A percentile compares a stretch with the other conserved stretches of the same genome.
Conservation (phyloP, 1,139 yeast species). For the Trichomonascaceae sp. region DNA sequence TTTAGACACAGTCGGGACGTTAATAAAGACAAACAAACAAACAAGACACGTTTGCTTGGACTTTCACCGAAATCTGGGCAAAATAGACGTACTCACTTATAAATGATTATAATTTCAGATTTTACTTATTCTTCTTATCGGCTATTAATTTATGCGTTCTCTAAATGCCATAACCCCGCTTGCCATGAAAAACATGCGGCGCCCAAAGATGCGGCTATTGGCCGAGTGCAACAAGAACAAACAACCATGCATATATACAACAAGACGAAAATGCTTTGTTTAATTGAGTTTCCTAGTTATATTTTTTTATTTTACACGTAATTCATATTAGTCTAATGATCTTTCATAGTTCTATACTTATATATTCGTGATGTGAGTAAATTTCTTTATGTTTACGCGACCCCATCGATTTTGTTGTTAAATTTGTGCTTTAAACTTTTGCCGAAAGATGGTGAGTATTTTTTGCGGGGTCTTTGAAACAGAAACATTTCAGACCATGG, state of each 20-base stretch:
- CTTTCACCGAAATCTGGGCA: not conserved
- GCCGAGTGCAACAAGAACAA: not conserved
- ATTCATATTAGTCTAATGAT: too few relatives aligned
- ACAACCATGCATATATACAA: not conserved
- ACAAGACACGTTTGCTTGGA: not conserved
- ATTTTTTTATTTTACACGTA: not conserved
- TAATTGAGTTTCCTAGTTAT: not conserved
- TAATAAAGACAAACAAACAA: too few relatives aligned
- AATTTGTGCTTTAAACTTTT: not conserved
- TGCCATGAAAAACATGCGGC: not conserved
- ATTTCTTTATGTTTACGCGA: not conserved
- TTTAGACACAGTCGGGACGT: too few relatives aligned
- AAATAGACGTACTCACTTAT: not conserved
- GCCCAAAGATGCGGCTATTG: not conserved
- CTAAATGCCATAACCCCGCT: not conserved
- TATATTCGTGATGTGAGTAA: not conserved
- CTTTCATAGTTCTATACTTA: not conserved
- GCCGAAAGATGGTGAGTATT: too few relatives aligned
- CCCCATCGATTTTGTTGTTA: not conserved
- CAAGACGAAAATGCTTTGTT: not conserved
- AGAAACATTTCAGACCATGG: not conserved
- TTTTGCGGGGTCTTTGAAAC: not conserved
- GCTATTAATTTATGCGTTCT: not conserved
- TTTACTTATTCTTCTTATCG: not conserved
- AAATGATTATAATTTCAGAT: too few relatives aligned